A percentile compares a stretch with the other conserved stretches of the same genome.
phyloP scores from a whole-genome alignment of 2,329 filamentous ascomycete genomes.

The Beauveria asiatica region DNA sequence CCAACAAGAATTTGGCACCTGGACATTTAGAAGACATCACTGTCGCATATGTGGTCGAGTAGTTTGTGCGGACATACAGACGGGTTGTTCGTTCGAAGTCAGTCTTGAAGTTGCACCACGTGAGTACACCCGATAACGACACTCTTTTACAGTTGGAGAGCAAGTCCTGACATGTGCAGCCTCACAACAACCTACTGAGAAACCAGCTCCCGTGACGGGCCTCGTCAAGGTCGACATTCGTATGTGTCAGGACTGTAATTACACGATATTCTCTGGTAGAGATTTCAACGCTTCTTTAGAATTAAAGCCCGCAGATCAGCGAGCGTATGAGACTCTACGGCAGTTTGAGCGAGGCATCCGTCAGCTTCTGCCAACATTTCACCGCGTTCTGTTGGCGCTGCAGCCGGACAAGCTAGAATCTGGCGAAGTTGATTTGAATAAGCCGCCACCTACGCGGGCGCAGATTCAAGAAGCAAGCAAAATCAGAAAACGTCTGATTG shows the following conservation, averaged over 20 bases:
- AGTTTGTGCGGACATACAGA: slow-evolving; percentile 80
- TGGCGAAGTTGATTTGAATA: slow-evolving; percentile 28
- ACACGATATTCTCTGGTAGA: slow-evolving; percentile 52
- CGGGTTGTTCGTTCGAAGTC: slow-evolving; percentile 76
- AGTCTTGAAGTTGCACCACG: slow-evolving; percentile 64
- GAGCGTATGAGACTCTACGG: slow-evolving; percentile 71
- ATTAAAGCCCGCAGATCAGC: slow-evolving; percentile 63
- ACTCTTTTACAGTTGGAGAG: background rate
- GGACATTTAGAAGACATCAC: slow-evolving; percentile 88
- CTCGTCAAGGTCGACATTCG: slow-evolving; percentile 71
- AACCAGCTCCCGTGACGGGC: slow-evolving; percentile 25
- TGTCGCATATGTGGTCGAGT: slow-evolving; percentile 90
- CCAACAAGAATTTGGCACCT: slow-evolving; percentile 88
- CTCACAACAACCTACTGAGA: slow-evolving; percentile 36
- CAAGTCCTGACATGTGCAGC: slow-evolving; percentile 13
- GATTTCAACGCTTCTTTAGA: slow-evolving; percentile 68
- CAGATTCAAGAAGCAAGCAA: slow-evolving; percentile 82
- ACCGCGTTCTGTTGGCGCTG: slow-evolving; percentile 62
- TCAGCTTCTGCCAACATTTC: slow-evolving; percentile 73
- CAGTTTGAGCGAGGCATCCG: slow-evolving; percentile 86
- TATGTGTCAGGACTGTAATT: slow-evolving; percentile 83
- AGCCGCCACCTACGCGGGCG: slow-evolving; percentile 42
- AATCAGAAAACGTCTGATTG: slow-evolving; percentile 80
- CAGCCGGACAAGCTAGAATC: slow-evolving; percentile 44
- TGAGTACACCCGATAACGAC: slow-evolving; percentile 17